Evolutionary conservation across 2,329 filamentous ascomycete species (phyloP).

Genomic region (Aspergillus sp.): DNA sequence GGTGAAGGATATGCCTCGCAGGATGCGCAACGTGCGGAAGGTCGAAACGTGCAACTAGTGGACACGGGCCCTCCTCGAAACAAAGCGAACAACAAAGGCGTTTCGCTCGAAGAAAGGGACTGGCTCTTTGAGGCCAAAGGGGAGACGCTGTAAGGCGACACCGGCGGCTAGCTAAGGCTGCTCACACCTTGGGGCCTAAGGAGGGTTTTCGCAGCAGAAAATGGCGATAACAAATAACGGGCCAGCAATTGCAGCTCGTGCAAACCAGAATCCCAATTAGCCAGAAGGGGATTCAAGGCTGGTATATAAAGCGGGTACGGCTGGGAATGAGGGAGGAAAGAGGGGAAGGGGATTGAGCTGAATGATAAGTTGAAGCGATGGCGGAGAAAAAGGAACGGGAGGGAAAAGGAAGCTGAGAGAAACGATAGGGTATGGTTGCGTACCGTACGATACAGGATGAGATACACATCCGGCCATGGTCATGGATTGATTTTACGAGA

Average conservation of each 20-base stretch:
- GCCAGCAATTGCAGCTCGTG: slow-evolving; percentile 7
- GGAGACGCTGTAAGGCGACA: neutral
- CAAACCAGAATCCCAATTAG: slow-evolving; percentile 1
- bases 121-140: neutral
- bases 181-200: slow-evolving; percentile 16
- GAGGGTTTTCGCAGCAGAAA: neutral
- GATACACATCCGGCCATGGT: neutral
- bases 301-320: neutral
- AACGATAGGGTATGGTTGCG: neutral
- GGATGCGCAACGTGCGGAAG: neutral
- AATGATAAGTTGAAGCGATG: slow-evolving; percentile 6
- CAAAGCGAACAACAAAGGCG: slow-evolving; percentile 1
- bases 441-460: neutral
- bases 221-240: neutral
- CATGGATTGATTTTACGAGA: neutral
- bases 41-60: neutral
- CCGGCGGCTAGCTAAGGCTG: slow-evolving; percentile 20
- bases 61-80: neutral
- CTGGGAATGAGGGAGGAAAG: slow-evolving; percentile 2
- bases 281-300: neutral
- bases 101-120: neutral
- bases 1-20: neutral
- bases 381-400: slow-evolving; percentile 2
- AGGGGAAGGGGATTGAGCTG: slow-evolving; percentile 12
- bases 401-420: neutral